These are phyloP conservation scores for Floccularia luteovirens DNA, from an alignment of 768 basidiomycete species.

Conservation along the genomic window DNA sequence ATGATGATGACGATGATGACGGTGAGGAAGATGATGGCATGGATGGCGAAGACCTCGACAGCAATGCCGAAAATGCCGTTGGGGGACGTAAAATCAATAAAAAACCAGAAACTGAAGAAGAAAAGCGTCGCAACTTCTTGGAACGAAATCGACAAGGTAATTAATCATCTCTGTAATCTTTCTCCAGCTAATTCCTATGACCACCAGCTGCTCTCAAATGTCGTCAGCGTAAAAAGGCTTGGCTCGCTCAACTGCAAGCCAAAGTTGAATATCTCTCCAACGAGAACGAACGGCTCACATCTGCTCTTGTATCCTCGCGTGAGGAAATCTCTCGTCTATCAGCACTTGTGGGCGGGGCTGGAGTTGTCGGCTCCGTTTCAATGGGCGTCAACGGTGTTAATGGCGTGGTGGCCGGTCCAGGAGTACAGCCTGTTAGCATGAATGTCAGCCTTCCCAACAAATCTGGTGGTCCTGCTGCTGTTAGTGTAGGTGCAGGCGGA, in stretches of 20 bases:
- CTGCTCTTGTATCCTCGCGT: conserved; percentile 78
- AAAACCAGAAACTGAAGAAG: conserved; percentile 95
- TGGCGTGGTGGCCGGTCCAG: conserved; percentile 18
- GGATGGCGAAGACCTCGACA: conserved; percentile 11
- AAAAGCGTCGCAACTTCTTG: conserved; percentile 93
- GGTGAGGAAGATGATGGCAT: conserved; percentile 29
- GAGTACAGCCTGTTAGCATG: conserved; percentile 37
- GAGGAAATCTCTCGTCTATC: conserved; percentile 88
- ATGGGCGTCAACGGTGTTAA: conserved; percentile 14
- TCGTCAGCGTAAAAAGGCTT: conserved; percentile 98
- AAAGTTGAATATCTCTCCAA: conserved; percentile 89
- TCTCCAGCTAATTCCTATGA: conserved; percentile 1
- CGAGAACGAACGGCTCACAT: conserved; percentile 91
- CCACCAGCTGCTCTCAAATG: conserved; percentile 89
- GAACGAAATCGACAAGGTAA: conserved; percentile 96
- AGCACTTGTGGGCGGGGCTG: conserved; percentile 60
- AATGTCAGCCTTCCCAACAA: conserved; percentile 28
- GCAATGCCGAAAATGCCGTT: conserved; percentile 7
- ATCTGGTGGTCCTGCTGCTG: conserved; percentile 18
- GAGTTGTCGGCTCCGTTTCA: conserved; percentile 34
- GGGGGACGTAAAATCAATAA: conserved; percentile 30
- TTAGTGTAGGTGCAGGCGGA: conserved; percentile 21
- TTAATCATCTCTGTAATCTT: conserved; percentile 11
- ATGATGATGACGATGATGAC: conserved; percentile 29
- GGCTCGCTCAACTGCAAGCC: conserved; percentile 87